These are phyloP conservation scores for Lactifluus subvellereus DNA, from an alignment of 768 basidiomycete genomes.

Conservation along the genomic window DNA sequence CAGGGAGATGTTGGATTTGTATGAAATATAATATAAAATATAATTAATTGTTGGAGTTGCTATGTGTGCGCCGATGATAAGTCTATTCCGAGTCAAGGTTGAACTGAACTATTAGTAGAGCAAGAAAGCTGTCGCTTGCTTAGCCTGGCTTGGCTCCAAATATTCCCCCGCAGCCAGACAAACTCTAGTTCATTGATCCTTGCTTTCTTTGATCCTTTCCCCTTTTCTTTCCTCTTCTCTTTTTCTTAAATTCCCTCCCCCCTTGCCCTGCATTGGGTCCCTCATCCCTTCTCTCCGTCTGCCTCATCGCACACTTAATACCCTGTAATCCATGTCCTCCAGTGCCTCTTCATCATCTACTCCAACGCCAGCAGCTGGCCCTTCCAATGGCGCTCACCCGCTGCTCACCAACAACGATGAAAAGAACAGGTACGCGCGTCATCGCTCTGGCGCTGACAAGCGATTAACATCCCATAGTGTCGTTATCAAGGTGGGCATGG, in stretches of 20 bases:
- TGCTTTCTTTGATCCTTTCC: constrained; percentile 11
- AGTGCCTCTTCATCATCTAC: constrained; percentile 43
- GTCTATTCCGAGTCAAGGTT: constrained; percentile 7
- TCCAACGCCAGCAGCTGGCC: constrained; percentile 38
- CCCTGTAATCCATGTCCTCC: constrained; percentile 19
- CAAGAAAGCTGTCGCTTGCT: neutral
- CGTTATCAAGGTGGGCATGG: constrained; percentile 99
- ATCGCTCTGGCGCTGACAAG: neutral
- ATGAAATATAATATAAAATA: constrained; percentile 3
- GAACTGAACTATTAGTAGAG: neutral
- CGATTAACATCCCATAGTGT: constrained; percentile 46
- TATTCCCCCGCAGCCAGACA: neutral
- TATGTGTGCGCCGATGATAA: neutral
- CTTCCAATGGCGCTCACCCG: constrained; percentile 49
- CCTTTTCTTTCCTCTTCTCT: constrained; percentile 7
- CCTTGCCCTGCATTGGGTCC: neutral
- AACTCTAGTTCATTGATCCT: neutral
- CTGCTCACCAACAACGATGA: constrained; percentile 61
- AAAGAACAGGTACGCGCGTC: constrained; percentile 55
- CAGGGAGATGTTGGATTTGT: neutral
- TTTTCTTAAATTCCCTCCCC: constrained; percentile 1
- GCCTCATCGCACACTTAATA: constrained; percentile 6
- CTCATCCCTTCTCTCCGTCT: constrained; percentile 4
- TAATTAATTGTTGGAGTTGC: neutral
- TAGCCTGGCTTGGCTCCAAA: neutral